A percentile compares a stretch with the other conserved stretches of the same genome.
Evolutionary conservation across 2,329 filamentous ascomycete species (phyloP).

Genomic region (Penicillium sp.): DNA sequence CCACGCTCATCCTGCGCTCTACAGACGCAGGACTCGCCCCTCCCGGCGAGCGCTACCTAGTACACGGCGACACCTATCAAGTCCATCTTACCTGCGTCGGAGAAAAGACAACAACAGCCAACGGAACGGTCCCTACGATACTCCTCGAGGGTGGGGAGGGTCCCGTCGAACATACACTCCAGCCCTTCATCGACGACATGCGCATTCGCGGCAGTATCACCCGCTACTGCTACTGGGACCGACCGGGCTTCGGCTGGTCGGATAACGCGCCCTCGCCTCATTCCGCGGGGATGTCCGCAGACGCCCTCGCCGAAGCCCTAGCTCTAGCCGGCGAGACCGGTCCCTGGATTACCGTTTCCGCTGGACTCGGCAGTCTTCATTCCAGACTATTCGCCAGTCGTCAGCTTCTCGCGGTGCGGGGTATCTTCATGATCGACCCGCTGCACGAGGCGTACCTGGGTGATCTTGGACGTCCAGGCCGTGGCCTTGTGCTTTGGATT

Average conservation of each 20-base stretch:
- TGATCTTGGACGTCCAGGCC: slow-evolving; percentile 60
- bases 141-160: slow-evolving; percentile 79
- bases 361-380: slow-evolving; percentile 83
- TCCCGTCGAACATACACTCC: slow-evolving; percentile 73
- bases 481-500: slow-evolving; percentile 82
- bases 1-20: slow-evolving; percentile 73
- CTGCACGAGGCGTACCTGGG: slow-evolving; percentile 80
- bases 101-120: slow-evolving; percentile 58
- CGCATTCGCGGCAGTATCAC: slow-evolving; percentile 75
- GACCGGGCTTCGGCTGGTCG: slow-evolving; percentile 81
- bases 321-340: slow-evolving; percentile 75
- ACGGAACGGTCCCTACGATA: slow-evolving; percentile 66
- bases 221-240: slow-evolving; percentile 93
- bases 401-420: slow-evolving; percentile 69
- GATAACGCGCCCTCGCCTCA: slow-evolving; percentile 93
- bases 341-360: slow-evolving; percentile 82
- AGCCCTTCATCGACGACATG: slow-evolving; percentile 72
- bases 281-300: slow-evolving; percentile 87
- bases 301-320: slow-evolving; percentile 82
- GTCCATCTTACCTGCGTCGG: slow-evolving; percentile 83
- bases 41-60: slow-evolving; percentile 71
- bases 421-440: slow-evolving; percentile 80
- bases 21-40: slow-evolving; percentile 70
- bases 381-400: slow-evolving; percentile 86
- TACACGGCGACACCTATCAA: slow-evolving; percentile 79